Evolutionary conservation across 148 eudicot species (phyloP), one percentile per base, ranked within the genome.

Genomic region (Rhododendron mucronatum): DNA sequence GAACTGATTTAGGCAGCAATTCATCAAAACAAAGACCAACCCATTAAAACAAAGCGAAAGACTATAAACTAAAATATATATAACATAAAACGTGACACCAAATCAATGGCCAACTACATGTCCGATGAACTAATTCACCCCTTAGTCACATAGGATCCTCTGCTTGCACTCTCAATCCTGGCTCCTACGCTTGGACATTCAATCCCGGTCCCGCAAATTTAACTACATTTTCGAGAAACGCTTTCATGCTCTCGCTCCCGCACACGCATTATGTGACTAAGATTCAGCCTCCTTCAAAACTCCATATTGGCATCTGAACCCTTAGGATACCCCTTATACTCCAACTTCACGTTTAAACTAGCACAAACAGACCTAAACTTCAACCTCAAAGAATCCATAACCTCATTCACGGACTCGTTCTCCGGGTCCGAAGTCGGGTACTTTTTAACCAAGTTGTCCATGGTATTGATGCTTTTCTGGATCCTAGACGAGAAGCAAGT

Each of bases 361-460:
- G 94, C 95, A 88, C 90, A 94, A 88, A 93, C 75, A 51, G 92
- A 94, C 90, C 87, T 91, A 87, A 94, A 94, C 89, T 96, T 95
- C 87, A 93, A 86, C 90, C 96, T 91, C 89, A 96, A 83, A 13
- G 89, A 86, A 15, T 87, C 90, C 88, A 93, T 35, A 23, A 89
- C 81, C 50, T 93, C 95, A 75, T 91, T 91, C 14, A 88, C 91
- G 1, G 87, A 87, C 89, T 93, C 96, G 84, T 92, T 90, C 81
- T 96, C 99, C 12, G 95, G 95, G 30, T 94, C 92, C 87, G 73
- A 45, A 37, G 89, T 59, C 28, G 94, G 94, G 85, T 93, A 95
- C 80, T 89, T 91, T 5, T 80, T 81, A 35, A 93, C 87, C 88
- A 93, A 85, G 57, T 93, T 92, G 51, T 89, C 89, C 92, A 96